Base-by-base conservation (phyloP, 2,329 filamentous ascomycete species). In the Curvularia sp. region DNA sequence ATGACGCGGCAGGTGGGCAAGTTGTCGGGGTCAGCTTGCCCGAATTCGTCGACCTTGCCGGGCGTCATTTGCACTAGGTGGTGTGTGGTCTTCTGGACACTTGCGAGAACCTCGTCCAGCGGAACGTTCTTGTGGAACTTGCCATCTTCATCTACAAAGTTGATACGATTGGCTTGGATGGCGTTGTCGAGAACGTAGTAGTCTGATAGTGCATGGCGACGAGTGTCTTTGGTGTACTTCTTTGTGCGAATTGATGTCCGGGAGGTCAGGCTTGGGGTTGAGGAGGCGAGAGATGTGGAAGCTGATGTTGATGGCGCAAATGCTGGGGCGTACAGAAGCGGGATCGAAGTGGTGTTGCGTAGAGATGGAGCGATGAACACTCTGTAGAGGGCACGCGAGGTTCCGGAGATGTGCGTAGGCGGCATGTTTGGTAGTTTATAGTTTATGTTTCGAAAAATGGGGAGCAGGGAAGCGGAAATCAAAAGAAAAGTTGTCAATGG, bases 1-100 rank as follows among this genome's bases (percentile, higher is more conserved):
- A 91, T 74, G 46, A 96, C 81, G 67, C 87, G 89, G 82, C 92
- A 96, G 33, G 93, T 82, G 1, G 91, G 87, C 3, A 69, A 59
- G 31, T 66, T 41, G 4, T 62, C 53, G 13, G 88, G 78, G 49
- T 87, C 77, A 8, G 70, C 53, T 22, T 58, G 57, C 1, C 69
- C 70, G 13, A 55, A 64, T 20, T 69, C 65, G 42, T 71, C 64
- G 49, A 67, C 54, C 12, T 54, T 46, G 31, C 73, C 56, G 51
- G 77, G 55, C 0, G 71, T 71, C 26, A 88, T 76, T 62, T 84
- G 80, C 2, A 86, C 71, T 1, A 89, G 78, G 58, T 82, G 80
- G 53, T 84, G 76, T 0, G 77, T 80, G n/a, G 76, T 72, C 24
- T 78, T 80, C 64, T 89, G 79, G 51, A 87, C 75, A 5, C 65